Evolutionary conservation across 2,329 filamentous ascomycete genomes (phyloP), one percentile per base, ranked within the genome.

Genomic region (Pleomassaria siparia): DNA sequence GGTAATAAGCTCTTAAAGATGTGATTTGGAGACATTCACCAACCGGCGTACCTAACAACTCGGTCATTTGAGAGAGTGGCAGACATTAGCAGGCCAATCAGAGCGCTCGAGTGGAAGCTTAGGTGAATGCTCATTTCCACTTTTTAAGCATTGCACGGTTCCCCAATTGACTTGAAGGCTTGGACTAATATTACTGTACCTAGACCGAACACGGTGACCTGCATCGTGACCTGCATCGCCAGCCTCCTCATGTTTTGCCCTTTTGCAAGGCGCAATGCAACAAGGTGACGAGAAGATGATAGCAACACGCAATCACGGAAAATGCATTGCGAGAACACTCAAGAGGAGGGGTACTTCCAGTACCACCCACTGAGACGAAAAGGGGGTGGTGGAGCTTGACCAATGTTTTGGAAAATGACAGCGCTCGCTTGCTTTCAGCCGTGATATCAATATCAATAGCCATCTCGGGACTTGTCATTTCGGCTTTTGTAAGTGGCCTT

Each of bases 91-190:
- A 48, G 51, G 37, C 64, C 59, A 66, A 67, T 67, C 55, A 62
- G 28, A 18, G 1, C 3, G 13, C 13, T 9, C 25, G 24, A 26
- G 36, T 26, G 28, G n/a, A 16, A 32, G 20, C 37, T 22, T 46
- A 51, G 50, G 10, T 36, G 44, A 20, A 33, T 43, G 41, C 56
- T 56, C 50, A 66, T 67, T 68, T 66, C 65, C 64, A 63, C 63
- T 66, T 62, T 64, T 60, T 63, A 64, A 62, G 56, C 59, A 59
- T 47, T 43, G 46, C 54, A 54, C 50, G 46, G 58, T 13, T n/a
- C 21, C 18, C 7, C 13, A 29, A 8, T 30, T 40, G 15, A 32
- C 35, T 21, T 25, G 18, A 39, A 35, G 35, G 43, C 28, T 47
- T 47, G 20, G 21, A 6, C 9, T 28, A n/a, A n/a, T n/a, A n/a